Percentiles rank a stretch among this genome's conserved stretches.
phyloP scores from a whole-genome alignment of 805 yeast genomes.

The Candida manassasensis region DNA sequence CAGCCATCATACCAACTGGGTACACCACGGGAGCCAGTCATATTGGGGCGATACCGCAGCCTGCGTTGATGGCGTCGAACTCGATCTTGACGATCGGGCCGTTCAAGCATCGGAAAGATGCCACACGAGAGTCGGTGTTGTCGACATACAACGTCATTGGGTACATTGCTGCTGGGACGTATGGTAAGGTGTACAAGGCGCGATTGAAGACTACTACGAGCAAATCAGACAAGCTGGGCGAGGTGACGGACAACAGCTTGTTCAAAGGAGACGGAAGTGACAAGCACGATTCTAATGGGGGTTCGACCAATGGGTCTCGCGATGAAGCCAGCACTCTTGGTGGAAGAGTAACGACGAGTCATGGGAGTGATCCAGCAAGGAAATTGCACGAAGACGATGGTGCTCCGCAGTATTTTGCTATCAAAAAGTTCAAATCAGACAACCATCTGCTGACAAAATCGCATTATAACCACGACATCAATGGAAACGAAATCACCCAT shows the following conservation, averaged over 20 bases:
- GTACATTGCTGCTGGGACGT: conserved; percentile 97
- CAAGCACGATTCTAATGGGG: not conserved
- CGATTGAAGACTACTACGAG: conserved; percentile 33
- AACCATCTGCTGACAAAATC: conserved; percentile 31
- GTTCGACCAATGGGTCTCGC: no score
- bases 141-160: conserved; percentile 85
- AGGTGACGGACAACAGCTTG: conserved; percentile 10
- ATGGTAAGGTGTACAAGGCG: conserved; percentile 93
- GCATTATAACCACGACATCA: conserved; percentile 36
- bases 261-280: conserved; percentile 1
- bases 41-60: conserved; percentile 27
- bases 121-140: conserved; percentile 65
- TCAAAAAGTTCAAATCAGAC: conserved; percentile 93
- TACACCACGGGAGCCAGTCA: conserved; percentile 6
- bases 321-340: no score
- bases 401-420: conserved; percentile 56
- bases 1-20: not conserved
- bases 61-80: conserved; percentile 37
- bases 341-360: not conserved
- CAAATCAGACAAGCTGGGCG: conserved; percentile 9
- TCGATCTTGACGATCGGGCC: conserved; percentile 40
- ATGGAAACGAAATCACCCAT: conserved; percentile 72
- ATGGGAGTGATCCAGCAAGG: not conserved
- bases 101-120: conserved; percentile 51
- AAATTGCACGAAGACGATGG: conserved; percentile 9